Evolutionary conservation across 2,329 filamentous ascomycete genomes (phyloP).

Genomic region (Cadophora malorum): DNA sequence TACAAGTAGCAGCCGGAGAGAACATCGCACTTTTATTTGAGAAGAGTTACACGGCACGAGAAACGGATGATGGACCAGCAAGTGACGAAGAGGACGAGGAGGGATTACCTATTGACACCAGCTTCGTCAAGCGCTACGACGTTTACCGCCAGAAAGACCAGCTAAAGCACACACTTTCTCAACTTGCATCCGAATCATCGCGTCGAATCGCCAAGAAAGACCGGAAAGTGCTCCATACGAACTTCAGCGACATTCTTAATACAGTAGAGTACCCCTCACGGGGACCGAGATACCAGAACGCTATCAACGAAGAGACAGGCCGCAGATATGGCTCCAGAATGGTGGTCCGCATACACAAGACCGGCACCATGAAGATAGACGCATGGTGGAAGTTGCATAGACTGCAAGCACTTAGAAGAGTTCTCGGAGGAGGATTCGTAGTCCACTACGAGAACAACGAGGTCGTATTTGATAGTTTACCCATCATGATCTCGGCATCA

Average conservation of each 20-base stretch:
- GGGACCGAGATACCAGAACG: conserved; percentile 70
- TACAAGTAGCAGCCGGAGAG: conserved; percentile 74
- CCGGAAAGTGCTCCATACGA: conserved; percentile 68
- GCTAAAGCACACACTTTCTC: conserved; percentile 62
- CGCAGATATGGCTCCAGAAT: conserved; percentile 66
- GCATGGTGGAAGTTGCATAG: conserved; percentile 77
- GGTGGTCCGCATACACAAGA: conserved; percentile 63
- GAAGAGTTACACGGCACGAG: conserved; percentile 58
- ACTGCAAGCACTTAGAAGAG: conserved; percentile 64
- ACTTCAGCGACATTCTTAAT: conserved; percentile 69
- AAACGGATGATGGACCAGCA: conserved; percentile 52
- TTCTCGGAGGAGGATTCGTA: conserved; percentile 67
- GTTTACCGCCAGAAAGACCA: conserved; percentile 69
- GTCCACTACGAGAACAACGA: conserved; percentile 68
- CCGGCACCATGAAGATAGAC: conserved; percentile 68
- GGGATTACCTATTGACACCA: conserved; percentile 46
- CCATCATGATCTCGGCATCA: conserved; percentile 40
- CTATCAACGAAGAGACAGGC: conserved; percentile 65
- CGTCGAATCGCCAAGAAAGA: conserved; percentile 71
- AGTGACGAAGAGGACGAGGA: conserved; percentile 52
- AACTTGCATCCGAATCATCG: conserved; percentile 64
- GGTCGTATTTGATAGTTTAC: conserved; percentile 64
- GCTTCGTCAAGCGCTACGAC: conserved; percentile 67
- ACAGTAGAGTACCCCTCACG: conserved; percentile 70
- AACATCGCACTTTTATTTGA: conserved; percentile 76